Conservation (phyloP, 1,139 yeast species). For the Candida sp. region DNA sequence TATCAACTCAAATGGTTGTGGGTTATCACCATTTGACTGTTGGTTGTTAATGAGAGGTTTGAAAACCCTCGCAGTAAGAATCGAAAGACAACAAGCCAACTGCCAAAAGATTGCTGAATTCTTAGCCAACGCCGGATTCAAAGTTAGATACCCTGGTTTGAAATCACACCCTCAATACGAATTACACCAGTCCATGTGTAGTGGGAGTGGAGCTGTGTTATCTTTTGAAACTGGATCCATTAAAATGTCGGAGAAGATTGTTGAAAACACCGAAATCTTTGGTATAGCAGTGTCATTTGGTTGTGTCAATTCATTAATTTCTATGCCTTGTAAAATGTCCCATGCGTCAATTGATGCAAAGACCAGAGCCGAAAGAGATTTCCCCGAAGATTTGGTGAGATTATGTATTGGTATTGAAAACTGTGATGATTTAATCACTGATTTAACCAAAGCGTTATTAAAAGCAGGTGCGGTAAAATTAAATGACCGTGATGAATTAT, state of each 20-base stretch:
- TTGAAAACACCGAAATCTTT: conserved; percentile 72
- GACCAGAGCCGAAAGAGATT: conserved; percentile 79
- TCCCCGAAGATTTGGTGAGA: conserved; percentile 89
- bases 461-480: conserved; percentile 59
- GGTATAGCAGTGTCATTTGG: conserved; percentile 95
- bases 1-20: conserved; percentile 88
- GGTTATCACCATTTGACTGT: conserved; percentile 85
- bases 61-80: conserved; percentile 78
- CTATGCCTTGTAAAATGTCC: conserved; percentile 94
- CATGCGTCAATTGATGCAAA: conserved; percentile 94
- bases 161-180: conserved; percentile 78
- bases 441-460: conserved; percentile 66
- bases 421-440: conserved; percentile 63
- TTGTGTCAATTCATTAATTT: conserved; percentile 85
- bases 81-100: conserved; percentile 84
- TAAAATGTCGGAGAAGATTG: conserved; percentile 65
- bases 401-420: conserved; percentile 87
- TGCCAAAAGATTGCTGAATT: conserved; percentile 73
- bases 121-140: conserved; percentile 56
- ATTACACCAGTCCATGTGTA: conserved; percentile 71
- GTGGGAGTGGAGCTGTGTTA: conserved; percentile 87
- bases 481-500: conserved; percentile 41
- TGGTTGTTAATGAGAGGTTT: conserved; percentile 88
- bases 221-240: conserved; percentile 84
- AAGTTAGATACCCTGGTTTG: conserved; percentile 84